Conservation (phyloP, 73 alveolate species). For the Paramecium caudatum region DNA sequence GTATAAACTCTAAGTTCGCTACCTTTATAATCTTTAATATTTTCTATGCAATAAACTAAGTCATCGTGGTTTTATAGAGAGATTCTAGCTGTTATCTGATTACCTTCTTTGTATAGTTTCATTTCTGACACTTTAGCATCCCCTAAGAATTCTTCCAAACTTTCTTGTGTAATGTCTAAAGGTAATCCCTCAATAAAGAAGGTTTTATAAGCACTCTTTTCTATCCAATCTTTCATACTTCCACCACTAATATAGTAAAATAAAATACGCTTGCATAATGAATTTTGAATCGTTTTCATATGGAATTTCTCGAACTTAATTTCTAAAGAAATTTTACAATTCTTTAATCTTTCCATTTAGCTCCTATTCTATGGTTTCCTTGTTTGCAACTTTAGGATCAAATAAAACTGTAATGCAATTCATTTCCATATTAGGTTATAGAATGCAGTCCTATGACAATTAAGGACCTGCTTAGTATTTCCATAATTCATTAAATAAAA, state of each 20-base stretch:
- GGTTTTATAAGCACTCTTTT: slow-evolving; percentile 61
- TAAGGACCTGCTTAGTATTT: slow-evolving; percentile 57
- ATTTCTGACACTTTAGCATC: neutral
- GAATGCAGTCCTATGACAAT: slow-evolving; percentile 41
- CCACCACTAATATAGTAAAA: slow-evolving; percentile 52
- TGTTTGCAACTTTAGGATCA: neutral
- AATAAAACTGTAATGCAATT: neutral
- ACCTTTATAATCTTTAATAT: slow-evolving; percentile 36
- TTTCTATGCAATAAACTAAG: slow-evolving; percentile 28
- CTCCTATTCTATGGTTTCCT: neutral
- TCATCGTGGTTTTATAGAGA: slow-evolving; percentile 36
- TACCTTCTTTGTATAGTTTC: slow-evolving; percentile 2
- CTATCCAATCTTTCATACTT: slow-evolving; percentile 58
- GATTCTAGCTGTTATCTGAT: slow-evolving; percentile 26
- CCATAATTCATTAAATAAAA: slow-evolving; percentile 63
- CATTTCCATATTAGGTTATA: slow-evolving; percentile 58
- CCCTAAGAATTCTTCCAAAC: neutral
- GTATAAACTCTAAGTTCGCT: neutral
- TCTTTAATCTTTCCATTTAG: neutral
- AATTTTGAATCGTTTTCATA: slow-evolving; percentile 49
- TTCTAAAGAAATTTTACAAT: neutral
- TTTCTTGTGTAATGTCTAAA: neutral
- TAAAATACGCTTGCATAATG: slow-evolving; percentile 60
- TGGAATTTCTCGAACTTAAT: slow-evolving; percentile 48
- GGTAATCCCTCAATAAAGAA: slow-evolving; percentile 56